These are phyloP conservation scores for Metschnikowia reukaufii DNA, from an alignment of 805 yeast genomes.

Conservation along the genomic window DNA sequence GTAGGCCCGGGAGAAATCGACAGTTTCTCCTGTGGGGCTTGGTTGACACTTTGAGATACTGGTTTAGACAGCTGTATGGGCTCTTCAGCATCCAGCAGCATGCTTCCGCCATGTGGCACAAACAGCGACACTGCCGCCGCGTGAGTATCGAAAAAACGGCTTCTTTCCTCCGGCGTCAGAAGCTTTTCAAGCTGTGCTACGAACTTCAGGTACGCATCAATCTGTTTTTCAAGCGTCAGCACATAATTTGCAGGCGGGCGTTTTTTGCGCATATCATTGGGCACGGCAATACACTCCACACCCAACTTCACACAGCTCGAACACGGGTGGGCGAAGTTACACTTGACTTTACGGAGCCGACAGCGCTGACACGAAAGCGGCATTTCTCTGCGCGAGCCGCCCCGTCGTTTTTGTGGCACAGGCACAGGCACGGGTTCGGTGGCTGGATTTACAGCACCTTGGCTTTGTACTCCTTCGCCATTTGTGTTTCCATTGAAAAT, in stretches of 20 bases:
- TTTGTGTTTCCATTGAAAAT: too few relatives aligned
- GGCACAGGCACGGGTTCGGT: background rate
- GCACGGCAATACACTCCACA: conserved; percentile 47
- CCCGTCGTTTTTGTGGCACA: background rate
- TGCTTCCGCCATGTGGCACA: background rate
- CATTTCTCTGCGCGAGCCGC: conserved; percentile 12
- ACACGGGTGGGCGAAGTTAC: conserved; percentile 51
- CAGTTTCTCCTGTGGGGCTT: background rate
- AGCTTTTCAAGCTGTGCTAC: conserved; percentile 26
- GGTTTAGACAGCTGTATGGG: background rate
- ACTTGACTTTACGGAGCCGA: conserved; percentile 45
- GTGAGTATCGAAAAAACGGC: conserved; percentile 22
- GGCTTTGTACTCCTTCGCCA: too few relatives aligned
- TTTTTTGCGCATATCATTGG: conserved; percentile 51
- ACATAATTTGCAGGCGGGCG: conserved; percentile 52
- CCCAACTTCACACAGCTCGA: conserved; percentile 44
- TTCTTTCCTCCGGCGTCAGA: conserved; percentile 22
- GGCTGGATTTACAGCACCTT: too few relatives aligned
- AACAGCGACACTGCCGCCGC: conserved; percentile 26
- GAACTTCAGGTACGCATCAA: conserved; percentile 25
- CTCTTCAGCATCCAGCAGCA: background rate
- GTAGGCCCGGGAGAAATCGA: conserved; percentile 8
- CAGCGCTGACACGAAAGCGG: conserved; percentile 40
- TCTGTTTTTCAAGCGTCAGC: conserved; percentile 39
- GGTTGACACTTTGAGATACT: background rate